Base-by-base conservation (phyloP, 106 monocot genomes). In the Acorus gramineus region DNA sequence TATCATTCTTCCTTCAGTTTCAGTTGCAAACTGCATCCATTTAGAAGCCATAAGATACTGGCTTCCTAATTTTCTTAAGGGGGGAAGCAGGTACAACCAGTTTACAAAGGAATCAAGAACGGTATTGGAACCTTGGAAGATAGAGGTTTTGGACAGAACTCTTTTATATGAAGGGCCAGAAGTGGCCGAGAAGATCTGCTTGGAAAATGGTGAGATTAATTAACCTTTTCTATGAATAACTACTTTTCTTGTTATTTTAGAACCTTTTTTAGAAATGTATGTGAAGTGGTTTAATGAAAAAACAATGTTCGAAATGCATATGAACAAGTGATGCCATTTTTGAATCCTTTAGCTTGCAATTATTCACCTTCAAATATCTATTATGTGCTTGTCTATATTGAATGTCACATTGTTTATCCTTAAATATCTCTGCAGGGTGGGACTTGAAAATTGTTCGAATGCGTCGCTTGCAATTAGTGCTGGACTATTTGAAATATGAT, bases 1-100 rank as follows among this genome's bases (percentile, higher is more conserved):
- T 79, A 78, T 95, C 42, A 53, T 87, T 77, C 87, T 95, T 12
- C 95, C 95, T 46, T 85, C 87, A 63, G 14, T 86, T 82, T 82
- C 78, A 66, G 11, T 80, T 52, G 67, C 86, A 60, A 69, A 77
- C 46, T 52, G 55, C 76, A 13, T 52, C 4, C 11, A 62, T 14
- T 63, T 13, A 10, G 70, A 79, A 60, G 66, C 63, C 50, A 42
- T 60, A 4, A 76, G 78, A 54, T 78, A 76, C 64, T 78, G 78
- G 78, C 74, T 78, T 47, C 74, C 84, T 58, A 73, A 47, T 69
- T 47, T 43, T 70, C 7, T 45, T 67, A 47, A 10, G 43, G 65
- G 42, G 8, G 11, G 66, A 7, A 52, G 54, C 55, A 74, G 6
- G 55, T 64, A n/a, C 60, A 75, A 54, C 46, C 56, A 78, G 54